Percentiles rank a stretch among this genome's conserved stretches.
Conservation (phyloP, 2,329 filamentous ascomycete genomes). For the Cryphonectria radicalis region DNA sequence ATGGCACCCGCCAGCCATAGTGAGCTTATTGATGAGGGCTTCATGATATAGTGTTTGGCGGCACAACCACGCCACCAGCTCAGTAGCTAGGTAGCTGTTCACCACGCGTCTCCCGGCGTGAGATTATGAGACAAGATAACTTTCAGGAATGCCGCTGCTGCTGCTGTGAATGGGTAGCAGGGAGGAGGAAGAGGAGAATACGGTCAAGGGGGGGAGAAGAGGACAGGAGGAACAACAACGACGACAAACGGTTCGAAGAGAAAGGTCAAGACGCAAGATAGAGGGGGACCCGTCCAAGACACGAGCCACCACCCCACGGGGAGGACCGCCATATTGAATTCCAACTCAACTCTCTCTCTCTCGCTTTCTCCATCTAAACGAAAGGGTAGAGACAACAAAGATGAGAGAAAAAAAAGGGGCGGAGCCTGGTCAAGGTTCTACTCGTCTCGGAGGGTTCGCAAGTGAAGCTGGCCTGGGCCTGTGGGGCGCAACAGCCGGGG, state of each 20-base stretch:
- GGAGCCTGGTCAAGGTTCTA: slow-evolving; percentile 9
- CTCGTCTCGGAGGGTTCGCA: slow-evolving; percentile 20
- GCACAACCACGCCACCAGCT: slow-evolving; percentile 13
- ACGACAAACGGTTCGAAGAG: slow-evolving; percentile 13
- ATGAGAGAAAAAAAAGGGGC: slow-evolving; percentile 8
- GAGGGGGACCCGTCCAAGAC: neutral
- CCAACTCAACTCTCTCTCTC: neutral
- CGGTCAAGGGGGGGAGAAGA: neutral
- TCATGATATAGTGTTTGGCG: slow-evolving; percentile 13
- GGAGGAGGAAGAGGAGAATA: neutral
- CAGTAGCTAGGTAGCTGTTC: neutral
- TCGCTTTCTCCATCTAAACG: neutral
- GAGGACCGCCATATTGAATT: slow-evolving; percentile 19
- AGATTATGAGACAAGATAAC: neutral
- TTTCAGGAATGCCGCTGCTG: neutral
- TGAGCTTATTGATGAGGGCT: slow-evolving; percentile 24
- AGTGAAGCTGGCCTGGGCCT: slow-evolving; percentile 17
- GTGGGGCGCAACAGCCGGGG: slow-evolving; percentile 17
- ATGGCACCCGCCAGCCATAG: slow-evolving; percentile 27
- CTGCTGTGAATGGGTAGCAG: neutral
- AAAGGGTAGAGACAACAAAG: neutral
- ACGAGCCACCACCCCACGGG: slow-evolving; percentile 14
- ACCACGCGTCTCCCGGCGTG: slow-evolving; percentile 1
- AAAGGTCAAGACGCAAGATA: neutral
- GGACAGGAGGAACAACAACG: neutral